Base-by-base conservation (phyloP, 2,329 filamentous ascomycete species). In the Colletotrichum aenigma region DNA sequence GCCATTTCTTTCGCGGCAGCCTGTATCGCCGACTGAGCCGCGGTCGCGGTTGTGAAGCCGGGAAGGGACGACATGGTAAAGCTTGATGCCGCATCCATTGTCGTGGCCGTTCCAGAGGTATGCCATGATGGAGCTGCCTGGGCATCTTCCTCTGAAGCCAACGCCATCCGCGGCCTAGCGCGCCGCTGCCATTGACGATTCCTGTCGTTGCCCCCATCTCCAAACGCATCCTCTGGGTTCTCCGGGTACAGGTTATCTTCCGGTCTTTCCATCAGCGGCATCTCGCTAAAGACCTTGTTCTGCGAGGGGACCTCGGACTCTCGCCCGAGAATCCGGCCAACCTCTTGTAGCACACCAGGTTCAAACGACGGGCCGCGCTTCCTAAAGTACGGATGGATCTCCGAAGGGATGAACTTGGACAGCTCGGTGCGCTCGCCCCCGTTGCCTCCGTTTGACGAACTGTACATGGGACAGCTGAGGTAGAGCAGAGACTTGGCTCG, bases 401-500 rank as follows among this genome's bases (percentile, higher is more conserved):
- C 75, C 0, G 89, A 86, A 0, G 91, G 89, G 24, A 98, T 86
- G 79, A 98, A 98, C 1, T 89, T 89, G 1, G 95, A 97, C 18
- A 96, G 82, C 9, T 89, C 77, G 6, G 75, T 76, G 15, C 76
- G 71, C 52, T 77, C 91, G 1, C 93, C 92, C 73, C 92, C 87
- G 78, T 93, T 89, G 64, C 87, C 85, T 70, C 85, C 84, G 28
- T 89, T 86, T 71, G 91, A 89, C 9, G 93, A 91, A 75, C 92
- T 93, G 78, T 92, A 93, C 48, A 93, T 83, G 0, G 96, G 95
- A 78, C 92, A 95, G 82, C 95, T 98, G 70, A 98, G 87, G 80
- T 98, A 98, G 2, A 99, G 86, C 34, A 98, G 85, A 1, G 92
- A 93, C 82, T 98, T 93, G 8, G 97, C 96, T 82, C 96, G 90